Base-by-base conservation (phyloP, 257 asterid species). In the Gentiana dahurica region DNA sequence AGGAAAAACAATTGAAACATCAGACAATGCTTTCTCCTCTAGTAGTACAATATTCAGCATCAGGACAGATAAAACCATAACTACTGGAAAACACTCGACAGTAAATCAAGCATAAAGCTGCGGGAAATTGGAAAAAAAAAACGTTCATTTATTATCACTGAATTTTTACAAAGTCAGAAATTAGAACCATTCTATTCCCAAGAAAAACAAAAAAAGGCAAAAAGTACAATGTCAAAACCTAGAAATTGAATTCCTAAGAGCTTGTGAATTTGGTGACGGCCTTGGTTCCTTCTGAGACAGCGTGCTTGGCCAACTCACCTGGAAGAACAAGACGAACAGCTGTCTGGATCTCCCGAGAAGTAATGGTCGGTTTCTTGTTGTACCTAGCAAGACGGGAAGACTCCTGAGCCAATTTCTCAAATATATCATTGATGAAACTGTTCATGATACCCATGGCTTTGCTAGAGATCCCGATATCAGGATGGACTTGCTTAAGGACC, bases 391-490 rank as follows among this genome's bases (percentile, higher is more conserved):
- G 63, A 13, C 72, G 53, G 1, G 89, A 66, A 2, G 86, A 58
- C 49, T 84, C 94, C 63, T 69, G 77, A 2, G 80, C 94, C 68
- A 84, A 38, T 36, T 84, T 84, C 84, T 84, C 89, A 49, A 84
- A 84, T 3, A 84, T 84, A 44, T 84, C 94, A 38, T 84, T 78
- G 66, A 81, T 84, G 55, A 84, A 84, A 55, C 89, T 84, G 84
- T 84, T 84, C 94, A 84, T 81, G 44, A 84, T 84, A 0, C 94
- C 94, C 89, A 84, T 84, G 2, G 94, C 89, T 68, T 78, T 84
- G 89, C 86, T 81, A 32, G 94, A 84, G 47, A 84, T 84, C 0
- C 94, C 89, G 43, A 84, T 84, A 51, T 84, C 94, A 0, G 86
- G 94, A 11, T 84, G 94, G 4, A 84, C 94, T 71, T 84, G 89